Evolutionary conservation across 2,329 filamentous ascomycete species (phyloP).

Genomic region (Pleomassaria siparia): DNA sequence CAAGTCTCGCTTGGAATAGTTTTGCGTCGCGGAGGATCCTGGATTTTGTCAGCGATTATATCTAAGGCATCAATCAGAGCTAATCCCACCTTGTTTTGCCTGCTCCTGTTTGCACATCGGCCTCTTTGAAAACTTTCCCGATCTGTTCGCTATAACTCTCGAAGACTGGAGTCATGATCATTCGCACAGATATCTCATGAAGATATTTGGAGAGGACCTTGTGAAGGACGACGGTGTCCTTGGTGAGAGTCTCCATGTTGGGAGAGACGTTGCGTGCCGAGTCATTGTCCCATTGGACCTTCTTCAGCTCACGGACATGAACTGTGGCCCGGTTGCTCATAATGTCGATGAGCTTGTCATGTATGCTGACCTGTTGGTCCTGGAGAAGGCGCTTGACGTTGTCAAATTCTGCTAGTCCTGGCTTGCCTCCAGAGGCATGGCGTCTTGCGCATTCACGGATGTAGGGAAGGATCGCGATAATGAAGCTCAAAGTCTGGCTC

Average conservation of each 20-base stretch:
- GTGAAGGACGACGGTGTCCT: slow-evolving; percentile 82
- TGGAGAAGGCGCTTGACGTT: slow-evolving; percentile 80
- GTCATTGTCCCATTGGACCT: slow-evolving; percentile 70
- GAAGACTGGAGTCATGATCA: slow-evolving; percentile 88
- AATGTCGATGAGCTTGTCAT: slow-evolving; percentile 90
- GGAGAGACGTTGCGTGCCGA: slow-evolving; percentile 52
- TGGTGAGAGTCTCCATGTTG: slow-evolving; percentile 85
- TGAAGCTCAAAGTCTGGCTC: slow-evolving; percentile 84
- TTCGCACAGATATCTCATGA: slow-evolving; percentile 71
- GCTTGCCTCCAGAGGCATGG: slow-evolving; percentile 56
- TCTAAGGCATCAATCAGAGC: slow-evolving; percentile 10
- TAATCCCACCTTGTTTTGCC: slow-evolving; percentile 70
- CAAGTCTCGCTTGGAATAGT: slow-evolving; percentile 68
- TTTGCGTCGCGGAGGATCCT: slow-evolving; percentile 79
- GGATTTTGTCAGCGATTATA: slow-evolving; percentile 9
- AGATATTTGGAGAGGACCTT: slow-evolving; percentile 82
- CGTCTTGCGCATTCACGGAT: slow-evolving; percentile 88
- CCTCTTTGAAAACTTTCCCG: slow-evolving; percentile 67
- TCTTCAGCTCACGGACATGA: slow-evolving; percentile 74
- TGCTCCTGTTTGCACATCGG: slow-evolving; percentile 63
- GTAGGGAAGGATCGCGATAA: slow-evolving; percentile 84
- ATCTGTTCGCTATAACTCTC: slow-evolving; percentile 79
- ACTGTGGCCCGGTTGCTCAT: slow-evolving; percentile 76
- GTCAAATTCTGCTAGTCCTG: slow-evolving; percentile 76
- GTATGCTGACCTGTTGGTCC: slow-evolving; percentile 87